Evolutionary conservation across 768 basidiomycete species (phyloP).

Genomic region (Strobilomyces confusus): DNA sequence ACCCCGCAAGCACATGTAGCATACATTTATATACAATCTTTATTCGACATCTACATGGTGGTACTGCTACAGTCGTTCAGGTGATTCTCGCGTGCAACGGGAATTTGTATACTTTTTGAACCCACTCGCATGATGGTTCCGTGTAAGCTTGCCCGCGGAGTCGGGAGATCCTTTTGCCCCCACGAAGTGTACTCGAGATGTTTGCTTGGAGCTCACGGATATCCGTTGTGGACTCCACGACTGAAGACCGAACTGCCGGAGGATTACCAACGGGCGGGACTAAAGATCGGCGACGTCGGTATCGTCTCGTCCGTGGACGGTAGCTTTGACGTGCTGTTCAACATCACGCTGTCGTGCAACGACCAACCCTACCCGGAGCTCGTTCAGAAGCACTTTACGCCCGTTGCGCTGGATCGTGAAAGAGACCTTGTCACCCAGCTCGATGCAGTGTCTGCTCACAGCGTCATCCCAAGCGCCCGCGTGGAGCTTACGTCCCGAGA

Average conservation of each 20-base stretch:
- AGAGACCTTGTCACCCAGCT: not conserved
- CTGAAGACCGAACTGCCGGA: not conserved
- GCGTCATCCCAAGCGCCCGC: not conserved
- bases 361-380: not conserved
- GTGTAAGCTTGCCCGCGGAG: no score
- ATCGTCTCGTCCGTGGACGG: not conserved
- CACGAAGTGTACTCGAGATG: not conserved
- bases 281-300: not conserved
- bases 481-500: not conserved
- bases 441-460: not conserved
- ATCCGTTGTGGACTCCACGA: not conserved
- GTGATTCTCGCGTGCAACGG: not conserved
- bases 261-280: not conserved
- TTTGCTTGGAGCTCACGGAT: not conserved
- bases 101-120: no score
- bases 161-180: not conserved
- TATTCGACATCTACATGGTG: conserved; percentile 7
- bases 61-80: not conserved
- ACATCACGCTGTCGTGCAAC: not conserved
- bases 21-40: conserved; percentile 17
- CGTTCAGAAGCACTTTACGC: not conserved
- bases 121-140: no score
- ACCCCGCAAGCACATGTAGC: conserved; percentile 25
- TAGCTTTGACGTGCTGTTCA: not conserved
- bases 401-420: not conserved